A percentile compares a stretch with the other conserved stretches of the same genome.
These are phyloP conservation scores for Cadophora gregata DNA, from an alignment of 2,329 filamentous ascomycete species.

Conservation along the genomic window DNA sequence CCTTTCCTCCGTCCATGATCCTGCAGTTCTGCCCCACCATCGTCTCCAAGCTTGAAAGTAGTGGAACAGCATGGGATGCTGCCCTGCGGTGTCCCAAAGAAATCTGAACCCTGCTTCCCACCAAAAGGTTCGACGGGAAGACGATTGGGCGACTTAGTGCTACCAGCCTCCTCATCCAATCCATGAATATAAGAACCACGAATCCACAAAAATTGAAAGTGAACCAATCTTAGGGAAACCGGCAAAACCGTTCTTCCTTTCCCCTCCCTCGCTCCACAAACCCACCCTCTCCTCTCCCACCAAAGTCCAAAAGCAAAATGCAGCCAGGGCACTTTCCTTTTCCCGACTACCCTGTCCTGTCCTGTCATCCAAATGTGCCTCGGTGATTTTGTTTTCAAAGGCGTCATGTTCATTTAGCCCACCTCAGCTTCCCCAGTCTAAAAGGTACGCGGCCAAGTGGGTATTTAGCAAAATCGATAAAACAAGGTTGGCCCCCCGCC, in stretches of 20 bases:
- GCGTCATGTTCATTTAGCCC: neutral
- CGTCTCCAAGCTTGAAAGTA: constrained; percentile 31
- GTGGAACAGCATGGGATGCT: constrained; percentile 10
- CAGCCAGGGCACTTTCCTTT: neutral
- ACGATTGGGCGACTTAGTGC: neutral
- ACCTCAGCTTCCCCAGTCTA: constrained; percentile 4
- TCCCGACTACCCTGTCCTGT: neutral
- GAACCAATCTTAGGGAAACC: constrained; percentile 8
- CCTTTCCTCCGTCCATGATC: constrained; percentile 3
- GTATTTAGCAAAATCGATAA: constrained; percentile 12
- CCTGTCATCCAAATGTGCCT: constrained; percentile 6
- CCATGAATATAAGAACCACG: neutral
- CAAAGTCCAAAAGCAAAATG: too few species aligned
- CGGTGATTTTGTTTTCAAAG: neutral
- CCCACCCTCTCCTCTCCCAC: neutral
- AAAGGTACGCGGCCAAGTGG: constrained; percentile 3
- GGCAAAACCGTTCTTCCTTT: constrained; percentile 16
- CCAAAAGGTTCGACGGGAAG: neutral
- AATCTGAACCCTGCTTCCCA: neutral
- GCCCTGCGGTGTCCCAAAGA: constrained; percentile 29
- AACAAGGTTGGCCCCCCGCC: constrained; percentile 17
- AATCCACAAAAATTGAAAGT: neutral
- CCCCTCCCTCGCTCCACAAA: constrained; percentile 5
- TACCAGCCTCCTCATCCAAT: neutral
- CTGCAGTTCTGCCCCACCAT: constrained; percentile 23